Percentiles rank a stretch among this genome's conserved stretches.
phyloP scores from a whole-genome alignment of 2,329 filamentous ascomycete species.

The Fusarium miscanthi region DNA sequence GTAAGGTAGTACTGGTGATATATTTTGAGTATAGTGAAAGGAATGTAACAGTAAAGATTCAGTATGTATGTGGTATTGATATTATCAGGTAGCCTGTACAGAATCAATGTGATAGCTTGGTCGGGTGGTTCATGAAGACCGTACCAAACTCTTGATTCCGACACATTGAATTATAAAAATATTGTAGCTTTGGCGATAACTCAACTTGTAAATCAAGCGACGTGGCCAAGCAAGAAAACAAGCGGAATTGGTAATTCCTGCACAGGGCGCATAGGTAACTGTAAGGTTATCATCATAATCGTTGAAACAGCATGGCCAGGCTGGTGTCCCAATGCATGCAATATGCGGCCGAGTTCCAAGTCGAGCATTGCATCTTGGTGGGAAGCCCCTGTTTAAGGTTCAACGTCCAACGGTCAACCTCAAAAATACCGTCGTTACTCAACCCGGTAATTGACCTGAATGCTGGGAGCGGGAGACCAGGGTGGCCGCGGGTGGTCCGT shows the following conservation, averaged over 20 bases:
- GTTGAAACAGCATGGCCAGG: not conserved
- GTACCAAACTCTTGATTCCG: not conserved
- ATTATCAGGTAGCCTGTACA: not conserved
- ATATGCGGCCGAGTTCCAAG: not conserved
- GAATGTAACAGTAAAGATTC: not conserved
- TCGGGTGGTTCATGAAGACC: not conserved
- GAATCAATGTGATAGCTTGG: too few species aligned
- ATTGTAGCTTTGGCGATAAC: too few species aligned
- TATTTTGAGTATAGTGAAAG: not conserved
- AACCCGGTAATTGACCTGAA: constrained; percentile 39
- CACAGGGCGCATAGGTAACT: not conserved
- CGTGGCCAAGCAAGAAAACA: not conserved
- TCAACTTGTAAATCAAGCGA: not conserved
- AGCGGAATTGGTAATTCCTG: too few species aligned
- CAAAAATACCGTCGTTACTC: constrained; percentile 15
- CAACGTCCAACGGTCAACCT: constrained; percentile 40
- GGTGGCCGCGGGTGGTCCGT: constrained; percentile 41
- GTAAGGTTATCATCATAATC: not conserved
- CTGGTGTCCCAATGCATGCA: not conserved
- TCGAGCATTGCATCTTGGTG: constrained; percentile 7
- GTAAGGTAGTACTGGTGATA: not conserved
- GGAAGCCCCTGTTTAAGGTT: constrained; percentile 31
- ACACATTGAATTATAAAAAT: not conserved
- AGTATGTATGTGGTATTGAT: not conserved
- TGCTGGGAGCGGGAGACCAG: constrained; percentile 46